Base-by-base conservation (phyloP, 225 moss, liverwort and hornwort genomes). In the Pseudoscleropodium purum region DNA sequence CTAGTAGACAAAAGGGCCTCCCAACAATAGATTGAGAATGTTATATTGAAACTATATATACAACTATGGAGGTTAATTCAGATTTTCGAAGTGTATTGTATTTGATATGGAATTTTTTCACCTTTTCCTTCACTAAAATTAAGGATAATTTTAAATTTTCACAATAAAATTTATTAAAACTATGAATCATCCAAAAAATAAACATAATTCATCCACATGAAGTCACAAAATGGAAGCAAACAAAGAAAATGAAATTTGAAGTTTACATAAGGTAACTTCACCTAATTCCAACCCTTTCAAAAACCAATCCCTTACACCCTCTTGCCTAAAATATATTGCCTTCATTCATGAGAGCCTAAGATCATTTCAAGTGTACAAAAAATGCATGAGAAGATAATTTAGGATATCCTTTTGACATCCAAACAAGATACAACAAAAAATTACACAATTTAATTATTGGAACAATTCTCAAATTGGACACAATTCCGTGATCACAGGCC, bases 351-450 rank as follows among this genome's bases (percentile, higher is more conserved):
- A 52, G 33, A 52, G 10, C 6, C 6, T 26, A n/a, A 1, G 2
- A n/a, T n/a, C 0, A 0, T 18, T 26, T 39, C 1, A 1, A 59
- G 0, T 18, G 18, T 18, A 4, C 4, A 79, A 59, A 27, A 78
- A 11, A n/a, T 57, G 3, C 17, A 79, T 11, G 3, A 79, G 5
- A 16, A 59, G 17, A 57, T n/a, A 27, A 27, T 17, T 4, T 59
- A 57, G 0, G 11, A 11, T 59, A 18, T 3, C 23, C 11, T 11
- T 25, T 27, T 11, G 5, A 59, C 18, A 15, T 59, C 27, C 39
- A 59, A 29, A 59, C 11, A 79, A 39, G 1, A n/a, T 79, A 0
- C 6, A 26, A 39, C 27, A 36, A 16, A 27, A 37, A 56, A 79
- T 24, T 11, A 27, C 7, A 59, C 27, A 57, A 57, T n/a, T 79